phyloP scores from a whole-genome alignment of 768 basidiomycete genomes.

The Suillus subluteus region DNA sequence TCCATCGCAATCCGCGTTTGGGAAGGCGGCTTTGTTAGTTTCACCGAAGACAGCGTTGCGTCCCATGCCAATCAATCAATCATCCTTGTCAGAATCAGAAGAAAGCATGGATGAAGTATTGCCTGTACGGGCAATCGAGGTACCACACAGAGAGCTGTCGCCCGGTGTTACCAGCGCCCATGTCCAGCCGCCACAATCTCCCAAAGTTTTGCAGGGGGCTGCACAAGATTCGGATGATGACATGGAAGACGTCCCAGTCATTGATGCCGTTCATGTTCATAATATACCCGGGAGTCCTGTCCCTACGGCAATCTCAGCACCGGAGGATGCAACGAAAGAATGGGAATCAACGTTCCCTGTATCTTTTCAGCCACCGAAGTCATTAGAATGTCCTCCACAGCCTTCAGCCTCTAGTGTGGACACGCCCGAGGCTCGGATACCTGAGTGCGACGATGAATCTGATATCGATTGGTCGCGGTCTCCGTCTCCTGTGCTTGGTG shows the following conservation, averaged over 20 bases:
- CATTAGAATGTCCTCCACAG: constrained; percentile 6
- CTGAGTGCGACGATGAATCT: constrained; percentile 30
- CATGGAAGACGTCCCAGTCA: constrained; percentile 40
- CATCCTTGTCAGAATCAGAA: constrained; percentile 2
- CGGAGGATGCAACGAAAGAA: constrained; percentile 18
- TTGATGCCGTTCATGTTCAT: neutral
- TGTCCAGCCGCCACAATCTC: neutral
- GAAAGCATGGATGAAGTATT: constrained; percentile 3
- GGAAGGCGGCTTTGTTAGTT: constrained; percentile 39
- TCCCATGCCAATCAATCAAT: constrained; percentile 7
- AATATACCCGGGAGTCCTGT: neutral
- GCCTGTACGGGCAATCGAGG: constrained; percentile 13
- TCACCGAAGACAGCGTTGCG: constrained; percentile 15
- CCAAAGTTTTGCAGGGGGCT: constrained; percentile 1
- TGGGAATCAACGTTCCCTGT: constrained; percentile 2
- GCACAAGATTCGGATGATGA: constrained; percentile 38
- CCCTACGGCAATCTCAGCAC: constrained; percentile 12
- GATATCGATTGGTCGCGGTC: constrained; percentile 43
- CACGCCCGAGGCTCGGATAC: constrained; percentile 4
- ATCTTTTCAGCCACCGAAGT: constrained; percentile 12
- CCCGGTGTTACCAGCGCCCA: constrained; percentile 8
- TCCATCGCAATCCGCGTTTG: constrained; percentile 37
- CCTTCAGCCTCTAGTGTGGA: constrained; percentile 18
- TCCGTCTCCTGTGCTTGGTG: constrained; percentile 33
- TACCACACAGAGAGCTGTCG: constrained; percentile 8